Base-by-base conservation (phyloP, 2,329 filamentous ascomycete species). In the Colletotrichum magnum region DNA sequence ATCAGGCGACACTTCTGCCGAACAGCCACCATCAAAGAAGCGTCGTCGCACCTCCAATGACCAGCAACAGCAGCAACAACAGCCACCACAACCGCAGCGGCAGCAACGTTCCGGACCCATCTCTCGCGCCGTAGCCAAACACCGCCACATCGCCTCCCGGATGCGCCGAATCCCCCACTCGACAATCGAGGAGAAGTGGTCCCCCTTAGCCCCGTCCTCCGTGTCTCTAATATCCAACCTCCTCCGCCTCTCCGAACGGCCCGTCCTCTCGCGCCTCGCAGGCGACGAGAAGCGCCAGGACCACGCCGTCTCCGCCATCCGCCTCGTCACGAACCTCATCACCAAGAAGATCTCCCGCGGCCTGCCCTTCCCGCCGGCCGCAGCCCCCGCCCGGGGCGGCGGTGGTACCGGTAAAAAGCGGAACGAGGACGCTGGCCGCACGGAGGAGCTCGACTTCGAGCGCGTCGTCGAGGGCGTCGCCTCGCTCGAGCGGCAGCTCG, bases 111-210 rank as follows among this genome's bases (percentile, higher is more conserved):
- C 32, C n/a, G 53, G 56, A 50, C 16, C 57, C 15, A 74, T 51
- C 71, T 75, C 15, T 78, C 80, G 2, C 77, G 79, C 2, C 9
- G n/a, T 28, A n/a, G 13, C 65, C 68, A 73, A 82, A 70, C 89
- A 87, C 76, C 83, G 84, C 52, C 85, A 88, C 72, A 79, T 91
- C 57, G 81, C 83, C 6, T 78, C 87, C 15, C 82, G 82, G 36
- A 85, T 82, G 13, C 85, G 84, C 43, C 83, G 82, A 50, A 82
- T 94, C 51, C 87, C 89, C n/a, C 87, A 86, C 70, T 85, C 87
- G 32, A 87, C 85, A 45, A 92, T 97, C 67, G 86, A 92, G 50
- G 81, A 90, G 50, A 93, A 92, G 76, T 94, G 92, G 92, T 81
- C 84, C 3, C 83, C 87, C 6, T 83, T 93, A 5, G 83, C 88